Evolutionary conservation across 192 early-diverging fungal species (phyloP).

Genomic region (Podila horticola): DNA sequence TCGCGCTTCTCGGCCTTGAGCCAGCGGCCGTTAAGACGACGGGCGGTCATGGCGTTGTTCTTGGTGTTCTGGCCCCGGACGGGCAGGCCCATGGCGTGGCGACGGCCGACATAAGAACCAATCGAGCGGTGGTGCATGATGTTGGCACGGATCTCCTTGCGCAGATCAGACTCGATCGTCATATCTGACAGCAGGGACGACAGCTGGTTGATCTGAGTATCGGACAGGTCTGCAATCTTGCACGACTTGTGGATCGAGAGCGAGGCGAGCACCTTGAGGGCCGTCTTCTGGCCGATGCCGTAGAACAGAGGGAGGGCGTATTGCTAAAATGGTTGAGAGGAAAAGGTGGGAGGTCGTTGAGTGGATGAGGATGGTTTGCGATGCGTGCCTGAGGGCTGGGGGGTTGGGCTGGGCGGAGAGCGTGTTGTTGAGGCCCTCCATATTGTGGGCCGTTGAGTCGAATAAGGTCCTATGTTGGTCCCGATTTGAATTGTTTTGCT

Average conservation of each 20-base stretch:
- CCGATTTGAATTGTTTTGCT: no score
- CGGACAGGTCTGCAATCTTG: conserved; percentile 89
- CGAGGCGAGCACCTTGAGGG: conserved; percentile 77
- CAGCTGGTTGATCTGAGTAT: conserved; percentile 88
- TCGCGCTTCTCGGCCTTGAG: conserved; percentile 53
- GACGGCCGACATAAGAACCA: conserved; percentile 81
- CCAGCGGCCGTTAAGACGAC: conserved; percentile 81
- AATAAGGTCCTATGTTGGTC: no score
- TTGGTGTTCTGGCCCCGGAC: conserved; percentile 90
- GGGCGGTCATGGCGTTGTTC: conserved; percentile 90
- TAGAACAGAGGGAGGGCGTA: conserved; percentile 74
- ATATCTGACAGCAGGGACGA: conserved; percentile 87
- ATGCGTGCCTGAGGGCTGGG: no score
- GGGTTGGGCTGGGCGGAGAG: no score
- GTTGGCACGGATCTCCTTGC: conserved; percentile 74
- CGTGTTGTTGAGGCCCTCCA: no score
- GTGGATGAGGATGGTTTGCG: no score
- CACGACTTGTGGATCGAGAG: conserved; percentile 87
- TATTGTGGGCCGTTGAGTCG: no score
- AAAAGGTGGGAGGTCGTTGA: no score
- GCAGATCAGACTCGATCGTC: conserved; percentile 86
- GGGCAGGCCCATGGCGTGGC: conserved; percentile 88
- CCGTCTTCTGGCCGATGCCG: conserved; percentile 86
- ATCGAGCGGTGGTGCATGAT: conserved; percentile 78
- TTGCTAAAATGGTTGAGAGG: conserved; percentile 10